Evolutionary conservation across 2,329 filamentous ascomycete genomes (phyloP).

Genomic region (Annulohypoxylon truncatum): DNA sequence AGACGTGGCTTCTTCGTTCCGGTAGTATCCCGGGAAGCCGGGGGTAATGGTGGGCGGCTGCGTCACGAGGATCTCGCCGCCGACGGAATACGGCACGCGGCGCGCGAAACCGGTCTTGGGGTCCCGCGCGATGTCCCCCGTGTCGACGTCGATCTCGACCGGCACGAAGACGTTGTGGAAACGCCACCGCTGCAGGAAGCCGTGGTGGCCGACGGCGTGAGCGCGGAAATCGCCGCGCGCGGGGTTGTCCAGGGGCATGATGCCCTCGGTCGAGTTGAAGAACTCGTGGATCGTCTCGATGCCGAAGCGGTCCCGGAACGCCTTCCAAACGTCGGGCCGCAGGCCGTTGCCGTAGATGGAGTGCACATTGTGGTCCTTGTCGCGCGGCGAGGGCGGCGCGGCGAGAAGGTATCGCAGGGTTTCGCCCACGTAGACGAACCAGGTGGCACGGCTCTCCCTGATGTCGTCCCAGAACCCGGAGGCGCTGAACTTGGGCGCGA

Average conservation of each 20-base stretch:
- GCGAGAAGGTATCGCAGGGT: constrained; percentile 79
- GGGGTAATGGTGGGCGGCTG: constrained; percentile 63
- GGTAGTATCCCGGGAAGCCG: constrained; percentile 75
- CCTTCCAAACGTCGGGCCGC: constrained; percentile 74
- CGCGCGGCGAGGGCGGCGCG: constrained; percentile 70
- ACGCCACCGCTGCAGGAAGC: constrained; percentile 66
- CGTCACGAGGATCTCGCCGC: constrained; percentile 79
- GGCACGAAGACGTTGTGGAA: constrained; percentile 70
- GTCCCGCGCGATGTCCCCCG: constrained; percentile 74
- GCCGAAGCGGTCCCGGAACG: constrained; percentile 72
- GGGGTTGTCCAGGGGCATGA: constrained; percentile 71
- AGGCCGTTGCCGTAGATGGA: constrained; percentile 75
- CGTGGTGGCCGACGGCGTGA: constrained; percentile 77
- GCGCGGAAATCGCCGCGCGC: constrained; percentile 71
- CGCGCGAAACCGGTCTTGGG: constrained; percentile 74
- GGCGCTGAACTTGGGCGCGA: constrained; percentile 75
- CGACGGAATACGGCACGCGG: constrained; percentile 71
- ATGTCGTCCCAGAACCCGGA: constrained; percentile 79
- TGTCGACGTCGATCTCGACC: constrained; percentile 75
- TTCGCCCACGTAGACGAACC: constrained; percentile 83
- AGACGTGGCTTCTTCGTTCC: constrained; percentile 72
- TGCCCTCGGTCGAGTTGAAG: constrained; percentile 81
- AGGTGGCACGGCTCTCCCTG: constrained; percentile 73
- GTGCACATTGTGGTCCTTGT: constrained; percentile 68
- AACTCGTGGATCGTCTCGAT: constrained; percentile 76